Evolutionary conservation across 129 eudicot species (phyloP).

Genomic region (Helianthus tuberosus): DNA sequence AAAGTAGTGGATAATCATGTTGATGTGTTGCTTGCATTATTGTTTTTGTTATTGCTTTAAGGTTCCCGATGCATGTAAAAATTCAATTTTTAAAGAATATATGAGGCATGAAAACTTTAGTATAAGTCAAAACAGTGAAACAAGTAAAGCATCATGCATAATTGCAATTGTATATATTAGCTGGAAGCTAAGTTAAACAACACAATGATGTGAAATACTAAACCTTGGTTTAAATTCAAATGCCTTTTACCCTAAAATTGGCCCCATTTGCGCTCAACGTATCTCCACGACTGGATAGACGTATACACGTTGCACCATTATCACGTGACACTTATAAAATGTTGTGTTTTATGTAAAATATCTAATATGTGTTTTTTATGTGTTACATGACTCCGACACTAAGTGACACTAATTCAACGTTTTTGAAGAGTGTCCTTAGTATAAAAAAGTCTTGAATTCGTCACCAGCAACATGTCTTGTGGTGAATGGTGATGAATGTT

Average conservation of each 20-base stretch:
- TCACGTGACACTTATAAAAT: too few relatives aligned
- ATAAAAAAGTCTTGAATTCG: too few relatives aligned
- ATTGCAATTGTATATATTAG: conserved; percentile 28
- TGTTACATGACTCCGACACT: too few relatives aligned
- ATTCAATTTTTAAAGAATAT: conserved; percentile 17
- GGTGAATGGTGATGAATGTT: conserved; percentile 9
- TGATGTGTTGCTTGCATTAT: conserved; percentile 22
- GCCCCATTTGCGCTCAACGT: conserved; percentile 25
- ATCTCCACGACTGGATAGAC: conserved; percentile 5
- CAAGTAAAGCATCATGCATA: conserved; percentile 30
- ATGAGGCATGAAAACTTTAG: conserved; percentile 31
- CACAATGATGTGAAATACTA: conserved; percentile 29
- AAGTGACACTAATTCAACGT: too few relatives aligned
- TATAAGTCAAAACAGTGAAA: conserved; percentile 26
- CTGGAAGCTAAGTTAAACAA: conserved; percentile 31
- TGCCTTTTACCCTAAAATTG: conserved; percentile 26
- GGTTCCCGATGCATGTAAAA: conserved; percentile 43
- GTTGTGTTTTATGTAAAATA: too few relatives aligned
- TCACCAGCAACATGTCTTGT: conserved; percentile 14
- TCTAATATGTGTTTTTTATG: too few relatives aligned
- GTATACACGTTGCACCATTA: too few relatives aligned
- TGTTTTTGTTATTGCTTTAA: conserved; percentile 39
- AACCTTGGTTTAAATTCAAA: conserved; percentile 10
- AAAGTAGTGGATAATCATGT: conserved; percentile 29
- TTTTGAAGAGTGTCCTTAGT: too few relatives aligned